Evolutionary conservation across 2,329 filamentous ascomycete genomes (phyloP).

Genomic region (Penicillium sp.): DNA sequence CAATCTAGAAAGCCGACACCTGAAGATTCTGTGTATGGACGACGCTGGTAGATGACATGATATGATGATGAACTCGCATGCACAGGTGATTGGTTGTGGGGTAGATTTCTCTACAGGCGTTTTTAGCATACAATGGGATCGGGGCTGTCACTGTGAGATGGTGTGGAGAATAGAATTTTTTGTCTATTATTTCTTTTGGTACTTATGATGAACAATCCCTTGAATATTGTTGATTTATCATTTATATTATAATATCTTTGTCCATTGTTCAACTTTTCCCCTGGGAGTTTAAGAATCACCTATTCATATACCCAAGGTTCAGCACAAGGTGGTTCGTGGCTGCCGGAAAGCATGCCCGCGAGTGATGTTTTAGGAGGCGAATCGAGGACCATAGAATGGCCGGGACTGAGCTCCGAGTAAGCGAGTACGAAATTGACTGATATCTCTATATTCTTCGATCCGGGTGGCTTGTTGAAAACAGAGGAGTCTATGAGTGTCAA

Average conservation of each 20-base stretch:
- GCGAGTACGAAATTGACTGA: not conserved
- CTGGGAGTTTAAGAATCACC: too few relatives aligned
- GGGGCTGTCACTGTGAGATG: not conserved
- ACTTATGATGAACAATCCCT: not conserved
- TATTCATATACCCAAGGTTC: not conserved
- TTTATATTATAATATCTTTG: not conserved
- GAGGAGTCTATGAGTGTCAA: not conserved
- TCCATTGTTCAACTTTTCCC: not conserved
- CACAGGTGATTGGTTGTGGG: not conserved
- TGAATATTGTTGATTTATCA: not conserved
- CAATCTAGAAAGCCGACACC: constrained; percentile 24
- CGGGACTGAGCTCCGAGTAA: constrained; percentile 16
- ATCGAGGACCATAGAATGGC: not conserved
- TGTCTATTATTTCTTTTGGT: not conserved
- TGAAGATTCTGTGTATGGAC: constrained; percentile 46
- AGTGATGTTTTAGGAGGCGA: constrained; percentile 13
- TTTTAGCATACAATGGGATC: not conserved
- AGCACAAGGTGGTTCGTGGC: too few relatives aligned
- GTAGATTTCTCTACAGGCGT: not conserved
- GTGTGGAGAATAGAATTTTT: not conserved
- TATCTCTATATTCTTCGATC: not conserved
- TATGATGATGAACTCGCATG: constrained; percentile 6
- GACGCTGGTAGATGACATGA: constrained; percentile 35
- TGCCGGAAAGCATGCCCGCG: constrained; percentile 18
- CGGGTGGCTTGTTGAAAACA: not conserved